Percentiles rank a stretch among this genome's conserved stretches.
phyloP scores from a whole-genome alignment of 129 eudicot species.

The Arctium lappa region DNA sequence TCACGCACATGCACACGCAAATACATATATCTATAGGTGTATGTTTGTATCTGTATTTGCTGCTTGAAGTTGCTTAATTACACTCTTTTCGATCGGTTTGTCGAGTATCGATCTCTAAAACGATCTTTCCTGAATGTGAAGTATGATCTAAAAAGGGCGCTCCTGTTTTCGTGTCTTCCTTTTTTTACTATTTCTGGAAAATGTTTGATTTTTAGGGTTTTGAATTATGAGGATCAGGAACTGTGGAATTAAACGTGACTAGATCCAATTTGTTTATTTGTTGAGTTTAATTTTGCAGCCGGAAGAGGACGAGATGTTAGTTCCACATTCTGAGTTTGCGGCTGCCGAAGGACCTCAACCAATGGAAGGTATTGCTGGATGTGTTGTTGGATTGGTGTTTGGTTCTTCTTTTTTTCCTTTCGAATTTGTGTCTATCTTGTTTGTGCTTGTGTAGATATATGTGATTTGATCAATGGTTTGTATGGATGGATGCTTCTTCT shows the following conservation, averaged over 20 bases:
- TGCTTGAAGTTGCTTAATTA: background rate
- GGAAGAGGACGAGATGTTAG: constrained; percentile 89
- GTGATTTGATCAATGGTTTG: background rate
- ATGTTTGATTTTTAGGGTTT: constrained; percentile 36
- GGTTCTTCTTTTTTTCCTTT: background rate
- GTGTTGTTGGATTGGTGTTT: background rate
- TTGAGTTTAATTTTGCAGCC: constrained; percentile 45
- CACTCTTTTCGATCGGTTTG: background rate
- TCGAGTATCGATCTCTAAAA: constrained; percentile 11
- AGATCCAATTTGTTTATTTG: constrained; percentile 30
- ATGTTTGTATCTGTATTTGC: constrained; percentile 5
- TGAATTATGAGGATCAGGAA: constrained; percentile 24
- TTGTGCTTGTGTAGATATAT: background rate
- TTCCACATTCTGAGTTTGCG: constrained; percentile 67
- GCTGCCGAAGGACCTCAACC: constrained; percentile 72
- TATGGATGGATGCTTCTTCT: background rate
- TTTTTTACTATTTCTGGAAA: constrained; percentile 7
- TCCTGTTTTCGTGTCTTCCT: background rate
- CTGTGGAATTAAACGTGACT: constrained; percentile 1
- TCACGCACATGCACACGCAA: constrained; percentile 17
- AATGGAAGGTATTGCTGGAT: constrained; percentile 64
- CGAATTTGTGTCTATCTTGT: background rate
- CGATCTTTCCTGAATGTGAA: constrained; percentile 2
- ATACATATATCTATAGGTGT: background rate
- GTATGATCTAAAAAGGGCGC: constrained; percentile 5